phyloP scores from a whole-genome alignment of 331 rosid species.

The Phaseolus coccineus region DNA sequence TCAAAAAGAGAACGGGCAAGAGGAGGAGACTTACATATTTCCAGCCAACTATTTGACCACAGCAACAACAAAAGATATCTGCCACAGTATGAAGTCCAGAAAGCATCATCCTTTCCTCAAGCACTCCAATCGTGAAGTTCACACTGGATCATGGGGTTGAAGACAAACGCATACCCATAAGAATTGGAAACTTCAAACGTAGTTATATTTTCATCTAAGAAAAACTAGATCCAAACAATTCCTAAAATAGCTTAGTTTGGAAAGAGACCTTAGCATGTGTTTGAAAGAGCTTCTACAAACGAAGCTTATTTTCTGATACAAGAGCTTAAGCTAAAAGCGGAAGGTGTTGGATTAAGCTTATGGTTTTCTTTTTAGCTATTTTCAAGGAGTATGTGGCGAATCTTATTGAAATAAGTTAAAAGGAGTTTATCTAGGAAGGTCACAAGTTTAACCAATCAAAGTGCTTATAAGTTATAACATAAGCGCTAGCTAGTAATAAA shows the following conservation, averaged over 20 bases:
- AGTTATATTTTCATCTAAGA: slow-evolving; percentile 28
- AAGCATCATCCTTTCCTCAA: slow-evolving; percentile 80
- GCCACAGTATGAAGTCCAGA: slow-evolving; percentile 87
- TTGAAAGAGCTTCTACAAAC: neutral
- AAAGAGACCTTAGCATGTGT: neutral
- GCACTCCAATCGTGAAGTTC: slow-evolving; percentile 66
- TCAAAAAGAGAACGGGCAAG: slow-evolving; percentile 24
- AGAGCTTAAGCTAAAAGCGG: neutral
- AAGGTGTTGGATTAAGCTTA: neutral
- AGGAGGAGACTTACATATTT: slow-evolving; percentile 73
- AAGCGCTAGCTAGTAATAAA: neutral
- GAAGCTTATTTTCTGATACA: slow-evolving; percentile 9
- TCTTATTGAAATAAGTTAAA: neutral
- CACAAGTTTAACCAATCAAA: neutral
- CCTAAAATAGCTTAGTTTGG: neutral
- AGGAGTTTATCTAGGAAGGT: neutral
- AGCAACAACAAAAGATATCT: slow-evolving; percentile 84
- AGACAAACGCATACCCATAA: slow-evolving; percentile 22
- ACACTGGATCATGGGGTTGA: slow-evolving; percentile 56
- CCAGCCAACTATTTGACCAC: slow-evolving; percentile 96
- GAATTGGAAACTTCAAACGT: slow-evolving; percentile 32
- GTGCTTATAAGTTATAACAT: neutral
- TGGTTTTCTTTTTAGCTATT: neutral
- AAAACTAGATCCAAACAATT: slow-evolving; percentile 17
- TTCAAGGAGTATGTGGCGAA: neutral